Percentiles rank a stretch among this genome's conserved stretches.
These are phyloP conservation scores for Lepidium aucheri DNA, from an alignment of 345 rosid species.

Conservation along the genomic window DNA sequence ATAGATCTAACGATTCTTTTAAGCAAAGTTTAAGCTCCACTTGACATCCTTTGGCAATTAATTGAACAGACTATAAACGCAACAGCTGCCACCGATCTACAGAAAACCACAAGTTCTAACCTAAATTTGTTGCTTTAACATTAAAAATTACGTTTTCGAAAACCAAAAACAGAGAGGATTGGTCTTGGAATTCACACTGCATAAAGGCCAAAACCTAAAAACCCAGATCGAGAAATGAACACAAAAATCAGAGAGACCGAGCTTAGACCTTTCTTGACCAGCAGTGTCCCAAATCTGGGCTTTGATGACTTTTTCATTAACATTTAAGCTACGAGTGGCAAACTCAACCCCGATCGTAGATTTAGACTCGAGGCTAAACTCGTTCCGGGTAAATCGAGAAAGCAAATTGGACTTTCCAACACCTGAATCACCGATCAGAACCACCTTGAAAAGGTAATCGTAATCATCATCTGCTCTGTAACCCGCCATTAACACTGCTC, in stretches of 20 bases:
- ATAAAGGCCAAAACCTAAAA: background rate
- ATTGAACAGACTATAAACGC: background rate
- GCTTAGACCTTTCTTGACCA: conserved; percentile 73
- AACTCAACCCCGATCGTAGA: conserved; percentile 94
- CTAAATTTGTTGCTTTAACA: background rate
- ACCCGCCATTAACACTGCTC: conserved; percentile 52
- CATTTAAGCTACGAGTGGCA: conserved; percentile 89
- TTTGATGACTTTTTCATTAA: conserved; percentile 75
- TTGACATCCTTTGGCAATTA: background rate
- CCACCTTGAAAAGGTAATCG: conserved; percentile 88
- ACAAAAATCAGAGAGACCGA: background rate
- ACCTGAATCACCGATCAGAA: conserved; percentile 87
- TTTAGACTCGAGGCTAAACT: conserved; percentile 89
- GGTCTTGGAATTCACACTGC: background rate
- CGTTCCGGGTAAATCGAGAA: conserved; percentile 86
- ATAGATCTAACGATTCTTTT: background rate
- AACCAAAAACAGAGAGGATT: background rate
- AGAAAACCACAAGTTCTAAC: background rate
- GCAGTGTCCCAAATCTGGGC: conserved; percentile 99
- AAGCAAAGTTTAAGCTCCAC: background rate
- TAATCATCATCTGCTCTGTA: conserved; percentile 93
- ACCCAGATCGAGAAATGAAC: conserved; percentile 1
- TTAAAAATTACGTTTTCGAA: background rate
- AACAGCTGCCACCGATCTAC: background rate
- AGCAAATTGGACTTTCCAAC: conserved; percentile 93